A percentile compares a stretch with the other conserved stretches of the same genome.
phyloP scores from a whole-genome alignment of 192 early-diverging fungal species.

The Mortierella claussenii region DNA sequence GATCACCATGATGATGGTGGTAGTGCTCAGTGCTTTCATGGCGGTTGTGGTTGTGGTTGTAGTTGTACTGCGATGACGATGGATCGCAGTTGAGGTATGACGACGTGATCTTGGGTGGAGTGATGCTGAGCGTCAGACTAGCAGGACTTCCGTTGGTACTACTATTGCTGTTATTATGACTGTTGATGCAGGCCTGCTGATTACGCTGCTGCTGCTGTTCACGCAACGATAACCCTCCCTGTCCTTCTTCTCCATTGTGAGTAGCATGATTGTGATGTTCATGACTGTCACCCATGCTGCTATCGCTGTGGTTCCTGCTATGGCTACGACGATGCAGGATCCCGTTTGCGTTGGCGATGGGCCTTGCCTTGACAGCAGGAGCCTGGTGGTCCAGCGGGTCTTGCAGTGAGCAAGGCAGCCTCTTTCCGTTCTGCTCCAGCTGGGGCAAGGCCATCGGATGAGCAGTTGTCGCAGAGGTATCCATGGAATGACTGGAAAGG shows the following conservation, averaged over 20 bases:
- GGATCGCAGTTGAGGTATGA: constrained; percentile 1
- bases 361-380: background rate
- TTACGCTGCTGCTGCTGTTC: constrained; percentile 24
- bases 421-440: background rate
- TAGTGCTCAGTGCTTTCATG: background rate
- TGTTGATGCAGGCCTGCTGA: background rate
- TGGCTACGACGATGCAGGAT: background rate
- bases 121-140: constrained; percentile 37
- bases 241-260: background rate
- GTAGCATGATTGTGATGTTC: too few species aligned
- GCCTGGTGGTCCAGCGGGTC: constrained; percentile 1
- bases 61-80: background rate
- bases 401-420: background rate
- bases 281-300: background rate
- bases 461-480: constrained; percentile 7
- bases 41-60: constrained; percentile 6
- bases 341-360: background rate
- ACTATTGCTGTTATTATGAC: background rate
- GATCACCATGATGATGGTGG: too few species aligned
- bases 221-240: constrained; percentile 4
- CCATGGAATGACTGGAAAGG: too few species aligned
- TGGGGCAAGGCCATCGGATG: constrained; percentile 9
- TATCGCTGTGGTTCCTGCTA: background rate
- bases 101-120: constrained; percentile 19
- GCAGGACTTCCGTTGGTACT: background rate